Evolutionary conservation across 2,329 filamentous ascomycete species (phyloP).

Genomic region (Knoxdaviesia proteae): DNA sequence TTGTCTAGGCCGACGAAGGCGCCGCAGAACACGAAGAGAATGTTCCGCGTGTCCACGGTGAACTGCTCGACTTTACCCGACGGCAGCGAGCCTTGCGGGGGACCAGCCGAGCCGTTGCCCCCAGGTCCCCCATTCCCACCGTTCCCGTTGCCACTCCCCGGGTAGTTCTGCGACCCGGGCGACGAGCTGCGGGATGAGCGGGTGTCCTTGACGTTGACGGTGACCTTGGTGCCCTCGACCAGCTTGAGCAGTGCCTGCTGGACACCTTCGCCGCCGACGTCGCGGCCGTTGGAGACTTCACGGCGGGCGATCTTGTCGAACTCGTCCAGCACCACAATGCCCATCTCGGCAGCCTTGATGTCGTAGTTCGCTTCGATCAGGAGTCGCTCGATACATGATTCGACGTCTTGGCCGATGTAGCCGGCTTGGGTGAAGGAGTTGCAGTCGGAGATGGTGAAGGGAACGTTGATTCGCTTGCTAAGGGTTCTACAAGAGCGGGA

Average conservation of each 20-base stretch:
- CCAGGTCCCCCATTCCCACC: too few relatives aligned
- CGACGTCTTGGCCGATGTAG: conserved; percentile 96
- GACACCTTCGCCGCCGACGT: conserved; percentile 89
- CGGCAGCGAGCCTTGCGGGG: conserved; percentile 23
- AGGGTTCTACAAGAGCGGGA: conserved; percentile 43
- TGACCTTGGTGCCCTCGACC: conserved; percentile 85
- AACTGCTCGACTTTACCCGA: conserved; percentile 37
- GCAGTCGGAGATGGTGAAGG: conserved; percentile 88
- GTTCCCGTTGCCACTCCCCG: too few relatives aligned
- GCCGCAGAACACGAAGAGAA: conserved; percentile 90
- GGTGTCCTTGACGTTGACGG: conserved; percentile 71
- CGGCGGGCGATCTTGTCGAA: conserved; percentile 91
- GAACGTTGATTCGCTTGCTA: conserved; percentile 80
- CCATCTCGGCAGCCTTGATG: conserved; percentile 62
- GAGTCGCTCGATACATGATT: conserved; percentile 78
- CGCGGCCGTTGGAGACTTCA: conserved; percentile 72
- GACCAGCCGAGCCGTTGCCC: conserved; percentile 16
- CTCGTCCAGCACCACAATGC: conserved; percentile 90
- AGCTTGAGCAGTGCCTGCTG: conserved; percentile 92
- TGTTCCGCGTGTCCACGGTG: conserved; percentile 81
- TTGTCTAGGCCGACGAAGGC: conserved; percentile 90
- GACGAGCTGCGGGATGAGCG: conserved; percentile 32
- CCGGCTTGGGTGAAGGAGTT: conserved; percentile 91
- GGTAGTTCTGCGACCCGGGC: conserved; percentile 31
- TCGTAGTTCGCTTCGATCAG: conserved; percentile 83